phyloP scores from a whole-genome alignment of 2,329 filamentous ascomycete genomes.

The Sarocladium oryzae region DNA sequence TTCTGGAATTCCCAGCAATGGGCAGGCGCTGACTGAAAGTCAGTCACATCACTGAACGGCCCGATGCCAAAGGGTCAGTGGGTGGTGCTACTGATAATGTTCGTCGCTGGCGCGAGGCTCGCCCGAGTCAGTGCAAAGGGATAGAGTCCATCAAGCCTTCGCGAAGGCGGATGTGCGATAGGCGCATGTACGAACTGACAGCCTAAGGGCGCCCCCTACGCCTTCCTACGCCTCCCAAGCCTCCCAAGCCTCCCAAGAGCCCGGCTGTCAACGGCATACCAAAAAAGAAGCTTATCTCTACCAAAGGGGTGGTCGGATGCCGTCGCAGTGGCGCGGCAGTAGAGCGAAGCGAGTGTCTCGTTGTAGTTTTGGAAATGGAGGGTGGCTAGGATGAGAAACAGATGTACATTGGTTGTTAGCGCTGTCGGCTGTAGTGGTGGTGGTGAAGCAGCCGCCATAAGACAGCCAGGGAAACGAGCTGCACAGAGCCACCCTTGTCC shows the following conservation, averaged over 20 bases:
- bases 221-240: no score
- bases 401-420: background rate
- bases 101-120: background rate
- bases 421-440: no score
- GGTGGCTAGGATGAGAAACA: slow-evolving; percentile 1
- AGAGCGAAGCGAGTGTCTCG: background rate
- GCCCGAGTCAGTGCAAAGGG: background rate
- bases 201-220: background rate
- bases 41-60: no score
- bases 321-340: background rate
- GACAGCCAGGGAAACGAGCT: no score
- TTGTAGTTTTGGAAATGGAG: background rate
- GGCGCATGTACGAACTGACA: background rate
- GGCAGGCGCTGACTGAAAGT: background rate
- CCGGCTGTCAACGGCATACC: slow-evolving; percentile 8
- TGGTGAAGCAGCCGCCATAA: no score
- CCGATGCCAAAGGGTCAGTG: background rate
- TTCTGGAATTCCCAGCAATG: background rate
- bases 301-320: no score
- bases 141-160: background rate
- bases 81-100: background rate
- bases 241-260: background rate
- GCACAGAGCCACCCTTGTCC: background rate
- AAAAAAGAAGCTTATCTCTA: slow-evolving; percentile 5
- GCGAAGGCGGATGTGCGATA: no score